Conservation (phyloP, 257 asterid species). For the Nicotiana otophora region DNA sequence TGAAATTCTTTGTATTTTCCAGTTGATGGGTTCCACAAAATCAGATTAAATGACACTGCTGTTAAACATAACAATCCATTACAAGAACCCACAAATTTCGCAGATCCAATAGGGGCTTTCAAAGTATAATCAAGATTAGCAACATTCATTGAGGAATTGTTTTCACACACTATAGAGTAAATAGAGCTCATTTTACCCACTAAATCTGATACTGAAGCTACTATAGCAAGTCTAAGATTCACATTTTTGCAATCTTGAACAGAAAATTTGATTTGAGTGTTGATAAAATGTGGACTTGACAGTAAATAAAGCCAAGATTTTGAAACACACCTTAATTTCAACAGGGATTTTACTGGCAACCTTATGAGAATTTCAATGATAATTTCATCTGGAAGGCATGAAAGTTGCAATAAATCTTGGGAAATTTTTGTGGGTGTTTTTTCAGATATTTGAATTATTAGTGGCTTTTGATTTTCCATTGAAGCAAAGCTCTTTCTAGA, state of each 20-base stretch:
- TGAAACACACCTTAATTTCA: constrained; percentile 43
- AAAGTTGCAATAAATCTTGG: background rate
- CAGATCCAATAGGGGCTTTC: background rate
- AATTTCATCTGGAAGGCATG: constrained; percentile 44
- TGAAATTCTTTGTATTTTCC: constrained; percentile 36
- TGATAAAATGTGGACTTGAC: constrained; percentile 31
- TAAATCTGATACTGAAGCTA: background rate
- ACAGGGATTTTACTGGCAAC: constrained; percentile 43
- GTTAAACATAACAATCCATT: constrained; percentile 48
- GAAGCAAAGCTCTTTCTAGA: background rate
- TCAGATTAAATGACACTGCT: constrained; percentile 15
- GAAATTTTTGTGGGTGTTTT: background rate
- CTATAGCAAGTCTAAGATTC: constrained; percentile 5
- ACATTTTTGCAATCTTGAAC: background rate
- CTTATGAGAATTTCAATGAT: constrained; percentile 41
- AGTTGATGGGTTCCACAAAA: constrained; percentile 47
- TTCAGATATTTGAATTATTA: background rate
- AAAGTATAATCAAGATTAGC: constrained; percentile 10
- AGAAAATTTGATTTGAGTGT: constrained; percentile 24
- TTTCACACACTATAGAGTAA: constrained; percentile 26
- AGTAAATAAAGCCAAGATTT: constrained; percentile 44
- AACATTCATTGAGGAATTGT: constrained; percentile 16
- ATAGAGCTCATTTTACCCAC: constrained; percentile 21
- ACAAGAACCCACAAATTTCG: constrained; percentile 40
- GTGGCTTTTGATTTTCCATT: background rate